Base-by-base conservation (phyloP, 139 green algal species). In the Marvania coccoides region DNA sequence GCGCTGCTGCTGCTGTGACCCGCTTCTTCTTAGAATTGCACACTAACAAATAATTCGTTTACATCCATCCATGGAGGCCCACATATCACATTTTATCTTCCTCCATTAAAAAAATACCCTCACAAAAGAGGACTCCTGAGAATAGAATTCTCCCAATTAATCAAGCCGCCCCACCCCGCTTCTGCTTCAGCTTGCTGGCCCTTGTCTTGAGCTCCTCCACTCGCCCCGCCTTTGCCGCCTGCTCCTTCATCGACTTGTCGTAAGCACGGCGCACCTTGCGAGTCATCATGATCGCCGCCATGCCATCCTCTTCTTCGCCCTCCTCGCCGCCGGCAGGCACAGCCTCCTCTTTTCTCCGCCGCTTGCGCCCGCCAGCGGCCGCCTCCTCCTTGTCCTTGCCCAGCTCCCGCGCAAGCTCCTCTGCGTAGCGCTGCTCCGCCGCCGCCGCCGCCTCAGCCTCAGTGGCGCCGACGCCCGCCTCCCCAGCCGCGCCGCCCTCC, bases 281-380 rank as follows among this genome's bases (percentile, higher is more conserved):
- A 7, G 81, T 88, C 85, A 98, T 95, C 84, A 98, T 91, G 1
- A 94, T 87, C 47, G 87, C 81, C 38, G 85, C 84, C 80, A 96
- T 87, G 3, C 62, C 73, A 34, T 74, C 69, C 56, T 84, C 79
- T 23, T 92, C 82, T 19, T 79, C 80, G 4, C 73, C 78, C 10
- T 75, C 72, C n/a, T 39, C 40, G 0, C 38, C 14, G 45, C 56
- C 23, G 29, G 42, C 53, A 13, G 47, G 38, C 7, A 46, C 33
- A 4, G 56, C 33, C 19, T 36, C 55, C 59, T 33, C 42, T 7
- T 47, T 34, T 2, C 29, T 62, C 64, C 45, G 28, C 34, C 15
- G 34, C 54, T 29, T 47, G 4, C 36, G 31, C 29, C 23, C 15
- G 30, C 30, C 0, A 7, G 51, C 34, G 19, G 38, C 19, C 4